Percentiles rank a stretch among this genome's conserved stretches.
These are phyloP conservation scores for Dendrobium chrysotoxum DNA, from an alignment of 106 monocot genomes.

Conservation along the genomic window DNA sequence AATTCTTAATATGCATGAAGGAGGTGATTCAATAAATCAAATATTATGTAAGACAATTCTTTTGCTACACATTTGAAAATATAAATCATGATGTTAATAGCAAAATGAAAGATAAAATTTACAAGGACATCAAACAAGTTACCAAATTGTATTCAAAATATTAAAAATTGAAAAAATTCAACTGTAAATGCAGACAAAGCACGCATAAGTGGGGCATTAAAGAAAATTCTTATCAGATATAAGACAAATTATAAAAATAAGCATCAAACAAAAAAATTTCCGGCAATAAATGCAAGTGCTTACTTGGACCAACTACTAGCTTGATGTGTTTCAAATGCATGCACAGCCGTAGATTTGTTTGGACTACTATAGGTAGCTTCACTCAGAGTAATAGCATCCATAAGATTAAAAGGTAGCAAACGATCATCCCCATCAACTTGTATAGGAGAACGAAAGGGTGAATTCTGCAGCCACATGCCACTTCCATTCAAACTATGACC, in stretches of 20 bases:
- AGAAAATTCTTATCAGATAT: not conserved
- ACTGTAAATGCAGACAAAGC: not conserved
- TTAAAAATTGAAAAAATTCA: not conserved
- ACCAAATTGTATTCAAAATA: not conserved
- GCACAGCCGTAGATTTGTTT: slow-evolving; percentile 21
- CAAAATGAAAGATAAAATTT: not conserved
- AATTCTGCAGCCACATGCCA: slow-evolving; percentile 29
- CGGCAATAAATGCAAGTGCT: slow-evolving; percentile 16
- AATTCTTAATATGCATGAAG: not conserved
- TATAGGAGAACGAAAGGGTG: slow-evolving; percentile 26
- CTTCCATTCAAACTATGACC: slow-evolving; percentile 21
- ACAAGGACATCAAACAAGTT: not conserved
- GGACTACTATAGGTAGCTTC: slow-evolving; percentile 18
- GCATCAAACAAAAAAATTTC: not conserved
- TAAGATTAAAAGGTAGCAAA: slow-evolving; percentile 37
- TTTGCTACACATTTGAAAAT: not conserved
- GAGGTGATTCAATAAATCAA: not conserved
- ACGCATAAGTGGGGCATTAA: not conserved
- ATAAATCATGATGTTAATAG: not conserved
- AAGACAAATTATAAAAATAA: not conserved
- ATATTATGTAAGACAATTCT: not conserved
- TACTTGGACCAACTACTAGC: slow-evolving; percentile 71
- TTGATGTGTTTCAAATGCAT: slow-evolving; percentile 30
- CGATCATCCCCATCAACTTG: slow-evolving; percentile 30
- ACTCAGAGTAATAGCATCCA: slow-evolving; percentile 27